Evolutionary conservation across 805 yeast species (phyloP), one percentile per base, ranked within the genome.

Genomic region (Cyberlindnera japonica): DNA sequence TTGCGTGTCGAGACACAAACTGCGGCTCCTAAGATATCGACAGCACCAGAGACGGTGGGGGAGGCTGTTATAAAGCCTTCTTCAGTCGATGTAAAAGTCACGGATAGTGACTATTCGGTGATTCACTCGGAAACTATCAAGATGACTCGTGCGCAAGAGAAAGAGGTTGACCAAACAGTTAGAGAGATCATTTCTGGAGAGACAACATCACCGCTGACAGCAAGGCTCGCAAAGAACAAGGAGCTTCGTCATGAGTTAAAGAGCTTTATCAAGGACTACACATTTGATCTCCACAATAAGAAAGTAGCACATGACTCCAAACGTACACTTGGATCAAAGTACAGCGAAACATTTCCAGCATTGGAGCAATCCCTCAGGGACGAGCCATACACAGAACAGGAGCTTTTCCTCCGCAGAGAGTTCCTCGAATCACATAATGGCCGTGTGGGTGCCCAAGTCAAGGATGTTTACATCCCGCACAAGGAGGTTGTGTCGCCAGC

Each of bases 341-440:
- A 30, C 35, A 32, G 38, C 13, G 40, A 36, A 13, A 39, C 29
- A 3, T 82, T 71, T 59, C 93, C 95, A 35, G 72, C 74, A 47
- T 70, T 89, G 45, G 72, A 72, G 37, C 79, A 80, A 27, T 74
- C 91, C 0, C 68, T 75, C 8, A 71, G 68, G 29, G 70, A 71
- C 42, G 79, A 77, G 59, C 79, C 90, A 28, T 90, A 86, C 62
- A 74, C 95, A 1, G 63, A 69, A 29, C 88, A 86, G 51, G 97
- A 90, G 62, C 71, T 89, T 35, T 81, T 74, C 48, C 68, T 86
- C 47, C 79, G 97, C 58, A 83, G 81, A 53, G 68, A 77, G 56
- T 76, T 79, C 54, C 85, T 83, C 59, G 68, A 78, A 28, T 58
- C 68, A 26, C 66, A 63, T 13, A 67, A 74, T 19, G 81, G 82